Base-by-base conservation (phyloP, 139 green algal genomes). In the Auxenochlorella protothecoides region DNA sequence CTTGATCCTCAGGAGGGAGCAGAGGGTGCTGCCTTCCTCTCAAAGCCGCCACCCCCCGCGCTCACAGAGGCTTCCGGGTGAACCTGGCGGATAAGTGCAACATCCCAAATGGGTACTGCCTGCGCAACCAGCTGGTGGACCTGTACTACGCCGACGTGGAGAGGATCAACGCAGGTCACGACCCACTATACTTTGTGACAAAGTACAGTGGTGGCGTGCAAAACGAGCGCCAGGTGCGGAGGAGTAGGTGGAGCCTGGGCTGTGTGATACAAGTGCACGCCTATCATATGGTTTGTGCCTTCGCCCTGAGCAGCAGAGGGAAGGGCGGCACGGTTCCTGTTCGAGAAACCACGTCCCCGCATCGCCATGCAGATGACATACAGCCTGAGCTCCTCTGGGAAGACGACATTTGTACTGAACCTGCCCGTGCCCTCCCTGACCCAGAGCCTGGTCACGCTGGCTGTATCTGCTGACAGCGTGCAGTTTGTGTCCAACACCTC, bases 111-210 rank as follows among this genome's bases (percentile, higher is more conserved):
- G 66, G 71, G 63, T 79, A 73, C 53, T 96, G 90, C 78, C 80
- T 96, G 55, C 27, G 9, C 10, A 84, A 83, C 60, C 89, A 94
- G 73, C 68, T 94, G 14, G 71, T 75, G 44, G 84, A 94, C 54
- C 65, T 91, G 54, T 78, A 76, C 6, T n/a, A 74, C 0, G 70
- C 71, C 1, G 90, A 96, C 68, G 4, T 67, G 11, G 52, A 55
- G 16, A 74, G 89, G 11, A 72, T 87, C 7, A 16, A 16, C 3
- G n/a, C 55, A 9, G 88, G 90, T 27, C 76, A 71, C 51, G 79
- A 78, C 4, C 88, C 88, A 3, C 75, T 85, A 44, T 89, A 92
- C 74, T 72, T 89, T 52, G 71, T 93, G 10, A 78, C 72, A 3
- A 76, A 81, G 59, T 93, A 87, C 76, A 79, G 81, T 65, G 76